Base-by-base conservation (phyloP, 176 grass and related monocot genomes). In the Oryza brachyantha region DNA sequence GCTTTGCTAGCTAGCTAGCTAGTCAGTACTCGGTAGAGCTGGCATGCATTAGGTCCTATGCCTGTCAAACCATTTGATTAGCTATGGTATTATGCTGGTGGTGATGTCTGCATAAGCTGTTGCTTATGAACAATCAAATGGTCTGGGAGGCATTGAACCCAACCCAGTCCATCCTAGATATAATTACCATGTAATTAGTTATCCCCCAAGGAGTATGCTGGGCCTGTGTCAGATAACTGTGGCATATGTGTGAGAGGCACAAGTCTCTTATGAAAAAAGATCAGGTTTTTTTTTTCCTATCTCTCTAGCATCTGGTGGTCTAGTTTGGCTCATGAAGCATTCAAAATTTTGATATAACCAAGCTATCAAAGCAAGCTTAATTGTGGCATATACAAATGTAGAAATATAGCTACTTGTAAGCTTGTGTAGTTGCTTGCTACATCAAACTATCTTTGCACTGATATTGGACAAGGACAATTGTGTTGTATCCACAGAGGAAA, bases 401-500 rank as follows among this genome's bases (percentile, higher is more conserved):
- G 46, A 74, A 65, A 57, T 72, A 22, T 41, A 60, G 25, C n/a
- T 57, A 24, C 10, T 12, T 67, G 65, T 14, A 64, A 63, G 17
- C 46, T 72, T 3, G 4, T 40, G 76, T 13, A 68, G 63, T 68
- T 68, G 32, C 26, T 79, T 79, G 34, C 45, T 79, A 72, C 31
- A 45, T 68, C 28, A 73, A 79, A 67, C 52, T 40, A 73, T 41
- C 25, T 43, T 85, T 5, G 36, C 22, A 77, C 31, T 11, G 29
- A 39, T 85, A 42, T 72, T n/a, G n/a, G n/a, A n/a, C n/a, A n/a
- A n/a, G 83, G 61, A 73, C 46, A 57, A 63, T 66, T 57, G 10
- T 76, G 75, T 81, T 85, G 65, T 73, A 72, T 58, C 58, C 35
- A 66, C 43, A 64, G 54, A 64, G 70, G 50, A 84, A 87, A 87